Evolutionary conservation across 148 eudicot species (phyloP).

Genomic region (Fagopyrum homotropicum): DNA sequence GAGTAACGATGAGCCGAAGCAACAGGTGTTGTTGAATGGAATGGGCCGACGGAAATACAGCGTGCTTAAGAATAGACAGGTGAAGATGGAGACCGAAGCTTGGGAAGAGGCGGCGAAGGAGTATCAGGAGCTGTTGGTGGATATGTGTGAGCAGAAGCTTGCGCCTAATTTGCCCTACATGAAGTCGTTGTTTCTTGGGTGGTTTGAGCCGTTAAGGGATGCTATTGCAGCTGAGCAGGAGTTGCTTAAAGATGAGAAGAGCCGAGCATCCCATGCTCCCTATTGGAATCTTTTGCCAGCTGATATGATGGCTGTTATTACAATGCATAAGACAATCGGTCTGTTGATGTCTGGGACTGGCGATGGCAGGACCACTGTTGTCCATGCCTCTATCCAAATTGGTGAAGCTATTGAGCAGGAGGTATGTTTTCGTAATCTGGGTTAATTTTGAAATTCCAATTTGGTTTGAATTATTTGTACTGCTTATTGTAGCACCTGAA

Average conservation of each 20-base stretch:
- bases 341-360: constrained; percentile 75
- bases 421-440: constrained; percentile 25
- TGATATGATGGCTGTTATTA: constrained; percentile 91
- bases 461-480: background rate
- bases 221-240: constrained; percentile 71
- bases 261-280: constrained; percentile 34
- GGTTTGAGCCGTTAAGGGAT: constrained; percentile 86
- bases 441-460: background rate
- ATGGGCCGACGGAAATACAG: constrained; percentile 48
- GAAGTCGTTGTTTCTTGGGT: constrained; percentile 88
- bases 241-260: constrained; percentile 39
- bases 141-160: constrained; percentile 90
- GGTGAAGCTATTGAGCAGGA: constrained; percentile 95
- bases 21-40: constrained; percentile 18
- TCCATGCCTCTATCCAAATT: constrained; percentile 64
- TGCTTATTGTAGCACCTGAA: background rate
- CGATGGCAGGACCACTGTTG: constrained; percentile 57
- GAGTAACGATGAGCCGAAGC: constrained; percentile 25
- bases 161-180: constrained; percentile 95
- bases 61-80: constrained; percentile 50
- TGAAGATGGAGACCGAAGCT: constrained; percentile 79
- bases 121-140: constrained; percentile 69
- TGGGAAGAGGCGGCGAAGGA: constrained; percentile 89
- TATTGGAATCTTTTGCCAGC: constrained; percentile 66
- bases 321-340: constrained; percentile 90